Conservation (phyloP, 2,329 filamentous ascomycete species). For the Lecanicillium sp. region DNA sequence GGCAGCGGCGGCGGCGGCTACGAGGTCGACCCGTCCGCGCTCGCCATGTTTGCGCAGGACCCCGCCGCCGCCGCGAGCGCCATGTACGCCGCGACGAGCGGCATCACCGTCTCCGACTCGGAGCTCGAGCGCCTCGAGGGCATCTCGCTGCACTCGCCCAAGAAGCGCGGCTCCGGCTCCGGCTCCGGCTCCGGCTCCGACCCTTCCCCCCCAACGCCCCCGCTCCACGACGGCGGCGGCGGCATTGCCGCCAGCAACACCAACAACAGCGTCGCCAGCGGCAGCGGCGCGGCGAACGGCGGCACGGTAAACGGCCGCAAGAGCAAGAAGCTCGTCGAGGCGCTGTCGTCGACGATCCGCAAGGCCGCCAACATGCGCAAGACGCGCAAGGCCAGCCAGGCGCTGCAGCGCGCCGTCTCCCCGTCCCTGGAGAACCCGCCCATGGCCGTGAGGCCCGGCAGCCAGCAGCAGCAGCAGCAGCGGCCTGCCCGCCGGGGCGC, state of each 20-base stretch:
- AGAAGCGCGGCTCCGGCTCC: constrained; percentile 21
- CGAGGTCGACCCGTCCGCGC: constrained; percentile 26
- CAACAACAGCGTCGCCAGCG: constrained; percentile 22
- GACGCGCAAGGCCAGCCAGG: constrained; percentile 21
- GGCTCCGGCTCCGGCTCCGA: constrained; percentile 29
- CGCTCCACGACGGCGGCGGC: too few species aligned
- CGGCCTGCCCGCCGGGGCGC: constrained; percentile 10
- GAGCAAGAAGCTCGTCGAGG: constrained; percentile 36
- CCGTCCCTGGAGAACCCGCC: constrained; percentile 29
- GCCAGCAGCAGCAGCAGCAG: too few species aligned
- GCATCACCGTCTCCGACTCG: constrained; percentile 37
- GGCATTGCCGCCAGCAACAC: constrained; percentile 21
- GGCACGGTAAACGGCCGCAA: constrained; percentile 24
- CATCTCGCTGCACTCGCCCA: constrained; percentile 39
- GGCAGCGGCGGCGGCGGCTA: constrained; percentile 23
- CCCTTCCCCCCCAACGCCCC: too few species aligned
- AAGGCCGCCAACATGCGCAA: constrained; percentile 33
- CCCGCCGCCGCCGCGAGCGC: background rate
- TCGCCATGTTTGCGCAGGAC: constrained; percentile 19
- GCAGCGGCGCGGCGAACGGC: constrained; percentile 26
- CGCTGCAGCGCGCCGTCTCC: constrained; percentile 22
- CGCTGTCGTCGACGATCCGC: constrained; percentile 35
- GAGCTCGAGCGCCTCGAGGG: constrained; percentile 41
- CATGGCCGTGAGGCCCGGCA: constrained; percentile 28
- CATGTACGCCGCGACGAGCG: background rate